These are phyloP conservation scores for Caloboletus inedulis DNA, from an alignment of 1,284 basidiomycete genomes.

Conservation along the genomic window DNA sequence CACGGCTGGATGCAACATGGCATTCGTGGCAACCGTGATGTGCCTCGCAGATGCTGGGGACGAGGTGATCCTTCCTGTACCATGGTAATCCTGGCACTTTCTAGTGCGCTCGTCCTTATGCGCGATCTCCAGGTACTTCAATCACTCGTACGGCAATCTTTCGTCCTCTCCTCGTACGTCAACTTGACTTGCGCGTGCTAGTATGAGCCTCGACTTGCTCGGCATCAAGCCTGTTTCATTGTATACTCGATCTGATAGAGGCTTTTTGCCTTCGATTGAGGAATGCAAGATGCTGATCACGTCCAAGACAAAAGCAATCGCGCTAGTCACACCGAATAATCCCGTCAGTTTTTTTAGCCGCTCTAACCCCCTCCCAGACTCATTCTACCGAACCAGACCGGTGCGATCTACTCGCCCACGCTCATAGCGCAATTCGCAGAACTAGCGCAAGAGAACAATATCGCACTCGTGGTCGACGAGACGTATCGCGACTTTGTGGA, in stretches of 20 bases:
- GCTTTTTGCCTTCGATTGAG: slow-evolving; percentile 59
- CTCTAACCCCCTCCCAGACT: neutral
- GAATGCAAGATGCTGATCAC: slow-evolving; percentile 53
- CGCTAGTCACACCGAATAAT: slow-evolving; percentile 76
- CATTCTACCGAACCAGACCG: slow-evolving; percentile 54
- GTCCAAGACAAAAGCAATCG: slow-evolving; percentile 62
- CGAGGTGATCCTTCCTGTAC: slow-evolving; percentile 76
- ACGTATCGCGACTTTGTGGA: slow-evolving; percentile 85
- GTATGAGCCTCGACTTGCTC: slow-evolving; percentile 73
- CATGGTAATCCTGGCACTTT: slow-evolving; percentile 50
- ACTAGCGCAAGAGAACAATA: slow-evolving; percentile 53
- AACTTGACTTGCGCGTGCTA: slow-evolving; percentile 24
- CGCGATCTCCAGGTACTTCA: slow-evolving; percentile 60
- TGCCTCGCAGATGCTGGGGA: slow-evolving; percentile 69
- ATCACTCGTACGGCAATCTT: slow-evolving; percentile 55
- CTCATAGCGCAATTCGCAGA: slow-evolving; percentile 63
- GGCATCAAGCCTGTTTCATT: slow-evolving; percentile 63
- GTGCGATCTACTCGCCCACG: slow-evolving; percentile 63
- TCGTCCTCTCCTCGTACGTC: neutral
- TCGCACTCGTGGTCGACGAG: slow-evolving; percentile 85
- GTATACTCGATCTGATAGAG: slow-evolving; percentile 50
- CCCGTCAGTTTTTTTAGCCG: slow-evolving; percentile 43
- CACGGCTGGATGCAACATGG: slow-evolving; percentile 70
- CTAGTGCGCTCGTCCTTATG: slow-evolving; percentile 8
- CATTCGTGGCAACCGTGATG: slow-evolving; percentile 64